Percentiles rank a stretch among this genome's conserved stretches.
Evolutionary conservation across 768 basidiomycete species (phyloP).

Genomic region (Hortiboletus flavorubellus): DNA sequence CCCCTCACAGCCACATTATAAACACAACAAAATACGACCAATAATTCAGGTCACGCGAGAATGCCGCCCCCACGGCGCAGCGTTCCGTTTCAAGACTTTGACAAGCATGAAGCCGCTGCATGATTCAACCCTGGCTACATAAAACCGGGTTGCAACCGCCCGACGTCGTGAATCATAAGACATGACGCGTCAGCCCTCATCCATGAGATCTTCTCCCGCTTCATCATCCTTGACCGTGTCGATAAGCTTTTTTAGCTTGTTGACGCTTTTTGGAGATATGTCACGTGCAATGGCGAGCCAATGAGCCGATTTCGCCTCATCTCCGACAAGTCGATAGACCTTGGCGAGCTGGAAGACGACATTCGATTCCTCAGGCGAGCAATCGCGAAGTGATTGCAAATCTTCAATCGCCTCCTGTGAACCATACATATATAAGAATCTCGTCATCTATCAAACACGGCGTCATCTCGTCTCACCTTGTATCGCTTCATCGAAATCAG

Average conservation of each 20-base stretch:
- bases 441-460: conserved; percentile 12
- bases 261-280: conserved; percentile 85
- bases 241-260: conserved; percentile 77
- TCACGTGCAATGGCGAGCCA: conserved; percentile 90
- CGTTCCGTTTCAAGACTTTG: no score
- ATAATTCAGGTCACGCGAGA: conserved; percentile 24
- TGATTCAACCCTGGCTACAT: no score
- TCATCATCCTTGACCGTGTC: conserved; percentile 65
- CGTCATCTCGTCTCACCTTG: conserved; percentile 50
- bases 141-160: no score
- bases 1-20: conserved; percentile 27
- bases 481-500: conserved; percentile 82
- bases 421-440: conserved; percentile 24
- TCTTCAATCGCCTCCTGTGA: conserved; percentile 75
- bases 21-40: conserved; percentile 21
- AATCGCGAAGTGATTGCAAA: conserved; percentile 73
- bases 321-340: conserved; percentile 79
- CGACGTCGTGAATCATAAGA: not conserved
- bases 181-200: conserved; percentile 54
- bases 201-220: conserved; percentile 62
- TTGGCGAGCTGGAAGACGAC: conserved; percentile 95
- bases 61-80: conserved; percentile 16
- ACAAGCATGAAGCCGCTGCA: no score
- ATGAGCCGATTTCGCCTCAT: conserved; percentile 76
- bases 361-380: conserved; percentile 94